phyloP scores from a whole-genome alignment of 1,284 basidiomycete species.

The Malassezia sp. region DNA sequence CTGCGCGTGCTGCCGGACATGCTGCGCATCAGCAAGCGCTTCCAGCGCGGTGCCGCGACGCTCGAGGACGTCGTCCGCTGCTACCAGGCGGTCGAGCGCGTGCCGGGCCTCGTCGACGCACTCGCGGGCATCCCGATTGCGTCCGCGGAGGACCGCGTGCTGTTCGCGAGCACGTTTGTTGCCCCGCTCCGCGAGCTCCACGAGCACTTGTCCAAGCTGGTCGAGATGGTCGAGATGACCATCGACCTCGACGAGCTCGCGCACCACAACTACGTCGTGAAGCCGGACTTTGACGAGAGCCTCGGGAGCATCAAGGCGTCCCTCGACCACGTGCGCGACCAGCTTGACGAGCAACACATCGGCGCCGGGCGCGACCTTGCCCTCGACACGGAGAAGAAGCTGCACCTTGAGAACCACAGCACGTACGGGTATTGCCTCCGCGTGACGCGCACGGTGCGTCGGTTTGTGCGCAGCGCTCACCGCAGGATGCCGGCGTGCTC shows the following conservation, averaged over 20 bases:
- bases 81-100: conserved; percentile 61
- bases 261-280: conserved; percentile 82
- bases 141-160: conserved; percentile 13
- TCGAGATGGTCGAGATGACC: conserved; percentile 89
- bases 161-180: conserved; percentile 29
- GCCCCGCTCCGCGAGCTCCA: conserved; percentile 20
- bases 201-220: conserved; percentile 53
- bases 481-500: conserved; percentile 64
- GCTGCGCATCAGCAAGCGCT: conserved; percentile 80
- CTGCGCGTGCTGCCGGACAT: conserved; percentile 88
- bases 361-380: conserved; percentile 62
- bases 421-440: conserved; percentile 88
- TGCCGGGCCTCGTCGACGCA: conserved; percentile 63
- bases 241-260: conserved; percentile 74
- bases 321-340: conserved; percentile 62
- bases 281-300: conserved; percentile 73
- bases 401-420: conserved; percentile 85
- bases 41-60: conserved; percentile 70
- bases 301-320: conserved; percentile 62
- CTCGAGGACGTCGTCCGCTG: conserved; percentile 92
- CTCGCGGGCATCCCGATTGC: conserved; percentile 49
- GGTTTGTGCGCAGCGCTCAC: conserved; percentile 6
- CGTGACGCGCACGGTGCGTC: conserved; percentile 54
- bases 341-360: conserved; percentile 71
- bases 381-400: conserved; percentile 85